phyloP scores from a whole-genome alignment of 208 protist genomes.

The Trypanosoma theileri region DNA sequence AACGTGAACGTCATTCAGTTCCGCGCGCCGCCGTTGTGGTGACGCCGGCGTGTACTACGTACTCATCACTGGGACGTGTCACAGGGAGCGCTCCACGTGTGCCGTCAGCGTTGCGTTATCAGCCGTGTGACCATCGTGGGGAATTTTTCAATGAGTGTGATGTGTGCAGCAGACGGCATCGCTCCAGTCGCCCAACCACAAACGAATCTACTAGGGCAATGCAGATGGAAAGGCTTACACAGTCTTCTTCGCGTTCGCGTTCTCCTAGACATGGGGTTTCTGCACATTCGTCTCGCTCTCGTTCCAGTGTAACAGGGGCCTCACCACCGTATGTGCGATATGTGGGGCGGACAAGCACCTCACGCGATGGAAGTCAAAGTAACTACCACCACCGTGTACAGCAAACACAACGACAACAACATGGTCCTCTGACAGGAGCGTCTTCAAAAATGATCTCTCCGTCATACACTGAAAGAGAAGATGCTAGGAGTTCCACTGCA shows the following conservation, averaged over 20 bases:
- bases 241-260: neutral
- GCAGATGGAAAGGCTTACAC: no score
- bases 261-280: neutral
- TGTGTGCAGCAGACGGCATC: constrained; percentile 15
- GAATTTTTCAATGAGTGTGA: constrained; percentile 26
- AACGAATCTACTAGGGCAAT: no score
- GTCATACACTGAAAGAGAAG: neutral
- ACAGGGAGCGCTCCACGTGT: neutral
- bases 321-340: neutral
- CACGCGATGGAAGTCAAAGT: neutral
- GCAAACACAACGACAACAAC: neutral
- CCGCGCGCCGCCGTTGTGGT: constrained; percentile 11
- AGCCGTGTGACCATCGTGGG: constrained; percentile 11
- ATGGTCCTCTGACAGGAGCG: neutral
- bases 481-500: neutral
- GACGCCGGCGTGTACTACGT: neutral
- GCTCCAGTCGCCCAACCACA: neutral
- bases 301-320: neutral
- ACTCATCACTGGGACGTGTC: constrained; percentile 13
- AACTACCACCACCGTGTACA: neutral
- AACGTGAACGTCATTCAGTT: neutral
- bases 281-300: neutral
- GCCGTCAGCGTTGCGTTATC: neutral
- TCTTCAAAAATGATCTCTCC: constrained; percentile 1
- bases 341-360: neutral